Evolutionary conservation across 2,329 filamentous ascomycete genomes (phyloP).

Genomic region (Aphanoascus verrucosus): DNA sequence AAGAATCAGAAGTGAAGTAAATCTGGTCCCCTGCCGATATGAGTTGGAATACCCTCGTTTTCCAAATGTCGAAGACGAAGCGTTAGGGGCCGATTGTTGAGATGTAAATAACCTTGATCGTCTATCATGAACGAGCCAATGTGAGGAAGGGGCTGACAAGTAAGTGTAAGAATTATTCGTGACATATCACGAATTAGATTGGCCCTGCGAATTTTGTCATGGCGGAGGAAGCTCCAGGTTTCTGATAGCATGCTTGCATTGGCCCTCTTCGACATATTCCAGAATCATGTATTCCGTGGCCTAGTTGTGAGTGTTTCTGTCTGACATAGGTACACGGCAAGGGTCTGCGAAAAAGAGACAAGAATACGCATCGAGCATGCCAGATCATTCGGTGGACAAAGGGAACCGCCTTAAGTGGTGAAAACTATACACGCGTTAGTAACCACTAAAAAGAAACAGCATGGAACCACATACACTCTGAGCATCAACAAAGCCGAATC

Average conservation of each 20-base stretch:
- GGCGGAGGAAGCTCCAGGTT: no score
- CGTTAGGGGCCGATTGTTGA: conserved; percentile 19
- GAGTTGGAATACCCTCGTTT: conserved; percentile 18
- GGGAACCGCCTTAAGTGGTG: not conserved
- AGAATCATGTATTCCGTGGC: conserved; percentile 12
- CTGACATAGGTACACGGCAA: not conserved
- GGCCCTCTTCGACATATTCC: conserved; percentile 12
- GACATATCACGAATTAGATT: conserved; percentile 17
- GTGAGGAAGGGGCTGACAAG: conserved; percentile 10
- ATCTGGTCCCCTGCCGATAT: conserved; percentile 18
- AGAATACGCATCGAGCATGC: not conserved
- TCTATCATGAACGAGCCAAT: conserved; percentile 20
- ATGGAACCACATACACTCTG: conserved; percentile 12
- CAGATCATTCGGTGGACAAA: not conserved
- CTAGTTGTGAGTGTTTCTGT: not conserved
- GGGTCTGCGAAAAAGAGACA: not conserved
- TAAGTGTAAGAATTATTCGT: conserved; percentile 15
- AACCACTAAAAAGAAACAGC: not conserved
- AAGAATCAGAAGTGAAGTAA: conserved; percentile 18
- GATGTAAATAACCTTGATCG: conserved; percentile 14
- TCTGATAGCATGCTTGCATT: no score
- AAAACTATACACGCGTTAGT: not conserved
- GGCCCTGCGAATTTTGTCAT: no score
- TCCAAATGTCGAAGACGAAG: conserved; percentile 16
- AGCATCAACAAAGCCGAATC: conserved; percentile 19